Evolutionary conservation across 2,329 filamentous ascomycete species (phyloP).

Genomic region (Seiridium cupressi): DNA sequence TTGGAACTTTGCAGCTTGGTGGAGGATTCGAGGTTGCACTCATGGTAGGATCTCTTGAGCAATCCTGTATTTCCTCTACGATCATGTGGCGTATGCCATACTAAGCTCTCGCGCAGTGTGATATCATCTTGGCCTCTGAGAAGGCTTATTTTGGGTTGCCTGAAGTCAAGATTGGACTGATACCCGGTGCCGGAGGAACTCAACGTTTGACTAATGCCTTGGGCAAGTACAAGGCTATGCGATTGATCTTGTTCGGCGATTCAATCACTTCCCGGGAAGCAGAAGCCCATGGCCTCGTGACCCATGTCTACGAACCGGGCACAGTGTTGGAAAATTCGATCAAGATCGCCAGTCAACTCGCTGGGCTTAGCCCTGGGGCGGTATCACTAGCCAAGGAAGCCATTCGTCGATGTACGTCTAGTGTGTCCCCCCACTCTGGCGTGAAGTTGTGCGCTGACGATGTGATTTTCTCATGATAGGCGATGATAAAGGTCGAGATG

Average conservation of each 20-base stretch:
- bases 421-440: neutral
- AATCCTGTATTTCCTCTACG: neutral
- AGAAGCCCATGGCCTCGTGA: conserved; percentile 37
- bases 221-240: conserved; percentile 41
- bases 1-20: conserved; percentile 34
- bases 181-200: conserved; percentile 86
- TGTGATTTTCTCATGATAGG: neutral
- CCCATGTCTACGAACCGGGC: conserved; percentile 30
- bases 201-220: conserved; percentile 48
- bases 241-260: conserved; percentile 41
- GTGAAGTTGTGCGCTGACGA: neutral
- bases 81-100: neutral
- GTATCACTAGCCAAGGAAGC: conserved; percentile 16
- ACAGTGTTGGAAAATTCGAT: conserved; percentile 35
- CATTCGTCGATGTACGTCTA: conserved; percentile 4
- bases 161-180: conserved; percentile 89
- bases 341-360: conserved; percentile 25
- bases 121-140: conserved; percentile 69
- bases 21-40: conserved; percentile 50
- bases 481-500: conserved; percentile 7
- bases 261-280: conserved; percentile 33
- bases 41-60: conserved; percentile 29
- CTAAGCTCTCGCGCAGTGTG: conserved; percentile 23
- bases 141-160: conserved; percentile 89
- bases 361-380: neutral